A percentile compares a stretch with the other conserved stretches of the same genome.
phyloP scores from a whole-genome alignment of 257 asterid genomes.

The Jacaranda copaia region DNA sequence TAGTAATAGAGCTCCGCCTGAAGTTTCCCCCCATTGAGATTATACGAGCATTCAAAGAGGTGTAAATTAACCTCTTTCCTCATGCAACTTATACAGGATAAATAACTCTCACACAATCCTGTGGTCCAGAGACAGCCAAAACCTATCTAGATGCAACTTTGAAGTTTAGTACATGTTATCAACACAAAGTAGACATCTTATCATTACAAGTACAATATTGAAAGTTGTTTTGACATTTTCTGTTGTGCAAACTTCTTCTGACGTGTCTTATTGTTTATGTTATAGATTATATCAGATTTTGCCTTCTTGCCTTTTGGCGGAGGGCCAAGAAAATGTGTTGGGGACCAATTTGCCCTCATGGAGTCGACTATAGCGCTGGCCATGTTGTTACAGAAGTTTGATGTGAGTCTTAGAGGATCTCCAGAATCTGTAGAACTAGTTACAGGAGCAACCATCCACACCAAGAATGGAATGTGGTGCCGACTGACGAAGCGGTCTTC shows the following conservation, averaged over 20 bases:
- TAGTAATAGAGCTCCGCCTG: no score
- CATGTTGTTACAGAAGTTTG: conserved; percentile 72
- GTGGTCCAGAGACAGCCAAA: neutral
- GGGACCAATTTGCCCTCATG: conserved; percentile 97
- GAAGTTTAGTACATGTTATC: neutral
- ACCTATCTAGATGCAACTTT: neutral
- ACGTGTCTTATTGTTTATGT: conserved; percentile 9
- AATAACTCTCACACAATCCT: neutral
- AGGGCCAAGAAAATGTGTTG: conserved; percentile 97
- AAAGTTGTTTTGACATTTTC: neutral
- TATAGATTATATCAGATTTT: conserved; percentile 77
- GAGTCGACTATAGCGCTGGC: conserved; percentile 95
- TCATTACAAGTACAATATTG: neutral
- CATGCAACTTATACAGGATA: no score
- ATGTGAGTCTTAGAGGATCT: conserved; percentile 48
- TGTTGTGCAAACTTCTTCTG: neutral
- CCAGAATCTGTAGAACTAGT: conserved; percentile 82
- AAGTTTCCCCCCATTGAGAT: neutral
- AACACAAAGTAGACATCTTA: neutral
- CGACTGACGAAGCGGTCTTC: conserved; percentile 65
- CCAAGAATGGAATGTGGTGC: conserved; percentile 93
- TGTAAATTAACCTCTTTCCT: neutral
- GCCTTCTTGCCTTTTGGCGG: conserved; percentile 99
- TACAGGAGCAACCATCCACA: conserved; percentile 96
- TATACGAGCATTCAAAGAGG: neutral